These are phyloP conservation scores for Leucaena leucocephala DNA, from an alignment of 306 rosid species.

Conservation along the genomic window DNA sequence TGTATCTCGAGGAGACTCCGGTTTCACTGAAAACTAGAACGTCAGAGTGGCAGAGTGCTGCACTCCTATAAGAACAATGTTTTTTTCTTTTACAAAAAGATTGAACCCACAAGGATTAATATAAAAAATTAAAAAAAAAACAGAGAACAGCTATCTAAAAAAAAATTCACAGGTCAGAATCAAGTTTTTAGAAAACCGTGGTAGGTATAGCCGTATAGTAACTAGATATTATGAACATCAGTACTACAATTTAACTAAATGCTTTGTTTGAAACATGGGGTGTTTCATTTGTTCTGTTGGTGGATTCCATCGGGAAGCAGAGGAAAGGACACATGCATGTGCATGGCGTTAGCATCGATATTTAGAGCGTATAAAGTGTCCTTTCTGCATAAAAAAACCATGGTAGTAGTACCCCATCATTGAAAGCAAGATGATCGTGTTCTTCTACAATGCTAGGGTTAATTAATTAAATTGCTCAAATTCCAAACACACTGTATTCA, in stretches of 20 bases:
- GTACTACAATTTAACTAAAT: not conserved
- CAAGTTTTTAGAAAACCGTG: not conserved
- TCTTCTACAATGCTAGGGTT: slow-evolving; percentile 21
- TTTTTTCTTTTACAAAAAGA: not conserved
- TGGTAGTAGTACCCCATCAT: not conserved
- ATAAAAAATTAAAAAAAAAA: too few relatives aligned
- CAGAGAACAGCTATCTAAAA: not conserved
- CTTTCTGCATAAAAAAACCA: slow-evolving; percentile 26
- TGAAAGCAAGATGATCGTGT: slow-evolving; percentile 26
- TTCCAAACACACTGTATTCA: slow-evolving; percentile 36
- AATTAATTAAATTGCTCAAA: slow-evolving; percentile 31
- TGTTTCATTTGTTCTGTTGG: slow-evolving; percentile 31
- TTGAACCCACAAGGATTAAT: not conserved
- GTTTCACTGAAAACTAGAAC: slow-evolving; percentile 17
- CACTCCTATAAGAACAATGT: not conserved
- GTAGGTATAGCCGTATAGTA: not conserved
- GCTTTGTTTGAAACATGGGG: slow-evolving; percentile 27
- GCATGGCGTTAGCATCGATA: slow-evolving; percentile 44
- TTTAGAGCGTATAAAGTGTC: slow-evolving; percentile 22
- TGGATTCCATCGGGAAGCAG: slow-evolving; percentile 28
- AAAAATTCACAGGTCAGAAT: not conserved
- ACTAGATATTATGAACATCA: not conserved
- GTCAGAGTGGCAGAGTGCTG: not conserved
- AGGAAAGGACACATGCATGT: slow-evolving; percentile 53
- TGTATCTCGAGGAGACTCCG: not conserved